Evolutionary conservation across 2,329 filamentous ascomycete genomes (phyloP).

Genomic region (Calonectria hongkongensis): DNA sequence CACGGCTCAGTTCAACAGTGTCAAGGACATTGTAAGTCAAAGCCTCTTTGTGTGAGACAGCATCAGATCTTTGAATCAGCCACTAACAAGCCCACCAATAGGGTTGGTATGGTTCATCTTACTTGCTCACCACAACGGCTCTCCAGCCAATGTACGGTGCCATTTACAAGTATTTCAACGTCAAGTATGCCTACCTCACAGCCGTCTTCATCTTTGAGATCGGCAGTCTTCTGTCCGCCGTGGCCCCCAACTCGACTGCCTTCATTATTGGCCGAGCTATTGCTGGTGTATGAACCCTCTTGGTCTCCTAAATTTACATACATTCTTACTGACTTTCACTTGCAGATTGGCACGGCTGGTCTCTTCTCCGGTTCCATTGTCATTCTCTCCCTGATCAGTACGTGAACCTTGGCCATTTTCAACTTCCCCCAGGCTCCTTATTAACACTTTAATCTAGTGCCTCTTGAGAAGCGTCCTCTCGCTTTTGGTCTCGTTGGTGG

Average conservation of each 20-base stretch:
- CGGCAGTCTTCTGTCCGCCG: constrained; percentile 66
- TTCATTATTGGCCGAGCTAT: constrained; percentile 73
- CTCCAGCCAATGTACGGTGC: constrained; percentile 70
- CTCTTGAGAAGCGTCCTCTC: constrained; percentile 71
- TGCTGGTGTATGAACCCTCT: constrained; percentile 61
- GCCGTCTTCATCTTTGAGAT: constrained; percentile 66
- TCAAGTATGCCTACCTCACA: constrained; percentile 67
- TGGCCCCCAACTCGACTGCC: constrained; percentile 66
- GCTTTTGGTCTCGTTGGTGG: constrained; percentile 73
- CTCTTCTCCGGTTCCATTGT: constrained; percentile 71
- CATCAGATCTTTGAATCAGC: neutral
- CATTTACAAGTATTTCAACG: constrained; percentile 70
- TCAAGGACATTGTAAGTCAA: constrained; percentile 66
- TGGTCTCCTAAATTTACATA: neutral
- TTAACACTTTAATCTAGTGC: constrained; percentile 60
- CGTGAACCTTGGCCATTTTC: constrained; percentile 18
- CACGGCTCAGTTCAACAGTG: constrained; percentile 65
- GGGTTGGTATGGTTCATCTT: constrained; percentile 71
- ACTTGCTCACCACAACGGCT: constrained; percentile 69
- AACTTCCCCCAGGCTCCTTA: neutral
- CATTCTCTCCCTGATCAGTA: constrained; percentile 66
- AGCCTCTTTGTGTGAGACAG: neutral
- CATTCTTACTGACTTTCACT: constrained; percentile 33
- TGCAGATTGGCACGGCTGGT: constrained; percentile 68
- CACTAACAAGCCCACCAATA: constrained; percentile 41